These are phyloP conservation scores for Hymenochaete sp. DNA, from an alignment of 1,284 basidiomycete genomes.

Conservation along the genomic window DNA sequence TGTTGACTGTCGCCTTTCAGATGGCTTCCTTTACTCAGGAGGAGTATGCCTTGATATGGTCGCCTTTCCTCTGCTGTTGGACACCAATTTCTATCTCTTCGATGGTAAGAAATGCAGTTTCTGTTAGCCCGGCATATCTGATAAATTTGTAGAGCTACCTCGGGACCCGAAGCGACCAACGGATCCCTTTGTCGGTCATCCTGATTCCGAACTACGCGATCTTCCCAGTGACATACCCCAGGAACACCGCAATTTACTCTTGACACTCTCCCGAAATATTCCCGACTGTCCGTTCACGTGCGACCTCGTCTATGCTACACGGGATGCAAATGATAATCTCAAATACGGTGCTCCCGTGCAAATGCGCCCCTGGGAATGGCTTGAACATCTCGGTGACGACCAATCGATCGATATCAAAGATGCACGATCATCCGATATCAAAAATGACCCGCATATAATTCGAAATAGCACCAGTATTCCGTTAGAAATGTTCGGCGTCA, in stretches of 20 bases:
- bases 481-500: slow-evolving; percentile 59
- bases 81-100: slow-evolving; percentile 63
- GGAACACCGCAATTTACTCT: slow-evolving; percentile 47
- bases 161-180: slow-evolving; percentile 40
- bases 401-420: slow-evolving; percentile 32
- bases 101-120: slow-evolving; percentile 45
- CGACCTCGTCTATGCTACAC: slow-evolving; percentile 49
- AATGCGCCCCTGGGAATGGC: slow-evolving; percentile 80
- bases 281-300: slow-evolving; percentile 43
- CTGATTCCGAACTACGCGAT: slow-evolving; percentile 39
- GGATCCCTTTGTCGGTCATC: slow-evolving; percentile 60
- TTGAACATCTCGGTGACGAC: slow-evolving; percentile 64
- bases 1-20: slow-evolving; percentile 42
- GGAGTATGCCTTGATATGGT: slow-evolving; percentile 43
- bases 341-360: slow-evolving; percentile 45
- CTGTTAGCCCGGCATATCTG: neutral
- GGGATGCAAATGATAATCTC: slow-evolving; percentile 42
- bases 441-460: slow-evolving; percentile 35
- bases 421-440: slow-evolving; percentile 31
- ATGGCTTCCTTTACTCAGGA: slow-evolving; percentile 48
- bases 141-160: slow-evolving; percentile 45
- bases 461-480: slow-evolving; percentile 67
- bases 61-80: slow-evolving; percentile 56
- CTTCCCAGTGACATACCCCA: slow-evolving; percentile 49
- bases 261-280: slow-evolving; percentile 45